Evolutionary conservation across 2,329 filamentous ascomycete genomes (phyloP), one percentile per base, ranked within the genome.

Genomic region (Pestalotiopsis sp.): DNA sequence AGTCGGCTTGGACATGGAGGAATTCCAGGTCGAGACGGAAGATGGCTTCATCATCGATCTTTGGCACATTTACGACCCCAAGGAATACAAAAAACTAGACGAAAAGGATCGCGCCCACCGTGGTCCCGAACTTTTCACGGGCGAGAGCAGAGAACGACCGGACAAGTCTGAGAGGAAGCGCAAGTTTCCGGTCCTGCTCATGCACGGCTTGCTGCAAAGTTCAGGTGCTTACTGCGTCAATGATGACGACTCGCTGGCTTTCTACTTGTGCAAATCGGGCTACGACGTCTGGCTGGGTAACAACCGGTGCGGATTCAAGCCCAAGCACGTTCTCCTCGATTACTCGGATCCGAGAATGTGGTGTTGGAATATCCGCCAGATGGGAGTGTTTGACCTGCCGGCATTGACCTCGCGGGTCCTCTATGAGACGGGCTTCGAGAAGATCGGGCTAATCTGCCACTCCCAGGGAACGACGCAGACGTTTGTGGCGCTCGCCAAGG

Each of bases 251-350:
- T 95, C 92, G 31, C 86, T 98, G 7, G 95, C 95, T 0, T 98
- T 98, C 80, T 97, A 92, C 82, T 89, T 98, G 7, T 94, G 93
- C 80, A 97, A 97, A 80, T 90, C 92, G 0, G 95, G 95, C 1
- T 98, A 94, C 79, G 95, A 98, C 78, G 93, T 98, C 52, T 98
- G 95, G 95, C 85, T 98, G 17, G 95, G 95, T 4, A 97, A 97
- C 81, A 98, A 97, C 77, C 88, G 95, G 23, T 97, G 94, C 76
- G 95, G 95, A 1, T 94, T 96, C 80, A 83, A 87, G 0, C 95
- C 95, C 0, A 88, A 90, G 72, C 95, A 98, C 77, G 87, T 86
- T 2, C 81, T 91, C 25, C 86, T 98, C 52, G 81, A 88, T 2
- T 90, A 92, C 72, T 83, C 83, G 3, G 95, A 98, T 76, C 95